A percentile compares a stretch with the other conserved stretches of the same genome.
Conservation (phyloP, 305 asterid genomes). For the Fraxinus dipetala region DNA sequence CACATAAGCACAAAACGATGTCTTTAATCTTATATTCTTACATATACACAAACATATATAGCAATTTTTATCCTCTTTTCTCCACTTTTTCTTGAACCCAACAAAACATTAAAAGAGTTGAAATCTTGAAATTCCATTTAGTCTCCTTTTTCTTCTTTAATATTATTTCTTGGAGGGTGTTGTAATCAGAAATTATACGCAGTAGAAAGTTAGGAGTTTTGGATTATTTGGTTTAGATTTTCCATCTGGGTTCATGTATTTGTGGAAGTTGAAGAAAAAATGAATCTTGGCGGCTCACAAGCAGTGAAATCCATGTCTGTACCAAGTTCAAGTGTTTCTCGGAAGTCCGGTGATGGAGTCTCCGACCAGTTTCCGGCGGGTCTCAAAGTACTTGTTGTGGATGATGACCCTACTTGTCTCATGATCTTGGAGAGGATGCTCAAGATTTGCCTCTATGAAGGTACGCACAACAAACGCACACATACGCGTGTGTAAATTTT, state of each 20-base stretch:
- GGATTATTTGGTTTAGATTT: slow-evolving; percentile 13
- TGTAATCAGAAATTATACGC: slow-evolving; percentile 20
- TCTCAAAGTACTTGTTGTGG: slow-evolving; percentile 78
- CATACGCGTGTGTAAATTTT: not conserved
- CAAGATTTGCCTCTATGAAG: slow-evolving; percentile 64
- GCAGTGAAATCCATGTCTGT: slow-evolving; percentile 39
- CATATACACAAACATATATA: slow-evolving; percentile 20
- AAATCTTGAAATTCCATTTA: not conserved
- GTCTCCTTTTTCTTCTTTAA: not conserved
- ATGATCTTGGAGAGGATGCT: slow-evolving; percentile 88
- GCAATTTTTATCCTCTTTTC: slow-evolving; percentile 15
- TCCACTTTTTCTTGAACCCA: not conserved
- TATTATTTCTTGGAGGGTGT: slow-evolving; percentile 14
- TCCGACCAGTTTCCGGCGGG: slow-evolving; percentile 83
- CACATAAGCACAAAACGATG: slow-evolving; percentile 19
- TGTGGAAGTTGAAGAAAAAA: slow-evolving; percentile 29
- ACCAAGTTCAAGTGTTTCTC: slow-evolving; percentile 41
- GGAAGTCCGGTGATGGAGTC: slow-evolving; percentile 61
- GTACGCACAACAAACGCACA: slow-evolving; percentile 26
- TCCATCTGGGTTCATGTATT: slow-evolving; percentile 29
- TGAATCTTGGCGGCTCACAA: slow-evolving; percentile 56
- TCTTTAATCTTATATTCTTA: slow-evolving; percentile 22
- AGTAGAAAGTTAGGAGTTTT: slow-evolving; percentile 5
- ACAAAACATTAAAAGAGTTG: not conserved
- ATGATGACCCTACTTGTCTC: slow-evolving; percentile 87